Base-by-base conservation (phyloP, 1,284 basidiomycete genomes). In the Calocybe gambosa region DNA sequence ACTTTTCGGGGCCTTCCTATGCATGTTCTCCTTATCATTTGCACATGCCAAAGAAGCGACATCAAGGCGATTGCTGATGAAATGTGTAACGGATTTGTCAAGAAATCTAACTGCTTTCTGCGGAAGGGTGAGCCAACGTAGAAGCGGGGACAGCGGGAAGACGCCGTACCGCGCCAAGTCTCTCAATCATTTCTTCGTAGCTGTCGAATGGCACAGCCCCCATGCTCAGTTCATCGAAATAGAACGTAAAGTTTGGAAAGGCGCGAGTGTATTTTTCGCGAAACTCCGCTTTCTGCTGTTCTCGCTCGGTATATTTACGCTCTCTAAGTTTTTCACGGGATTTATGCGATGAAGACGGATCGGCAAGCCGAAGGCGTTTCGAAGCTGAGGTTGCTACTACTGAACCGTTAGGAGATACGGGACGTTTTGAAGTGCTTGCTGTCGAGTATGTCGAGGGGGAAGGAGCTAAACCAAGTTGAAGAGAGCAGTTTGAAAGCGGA, bases 81-180 rank as follows among this genome's bases (percentile, higher is more conserved):
- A 75, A 65, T 97, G 93, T 0, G 91, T 92, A 36, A 93, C 80
- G 39, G 82, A 77, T 46, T 77, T 83, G 66, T 94, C 93, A 74
- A 94, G 94, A 55, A 85, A 80, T 50, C 93, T 89, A 51, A 92
- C 75, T 38, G 45, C 50, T 47, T 71, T 72, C 89, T 93, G 57
- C 28, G 46, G 43, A 29, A 20, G 15, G 19, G 9, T 33, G 39
- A 26, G 36, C 38, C 40, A 2, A 38, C 12, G 26, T 12, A 23
- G 16, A 33, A 26, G 39, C 43, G 21, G 29, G 52, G 33, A 42
- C 42, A 29, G 8, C 7, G 46, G 26, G 16, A 39, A 40, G 45
- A 50, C 18, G 13, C 79, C 91, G 62, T 65, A 97, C 93, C 47
- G 81, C 88, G 56, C 87, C 88, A 54, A 95, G 77, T 34, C 77